Evolutionary conservation across 495 filamentous ascomycete species (phyloP), one percentile per base, ranked within the genome.

Genomic region (Wilcoxina mikolae): DNA sequence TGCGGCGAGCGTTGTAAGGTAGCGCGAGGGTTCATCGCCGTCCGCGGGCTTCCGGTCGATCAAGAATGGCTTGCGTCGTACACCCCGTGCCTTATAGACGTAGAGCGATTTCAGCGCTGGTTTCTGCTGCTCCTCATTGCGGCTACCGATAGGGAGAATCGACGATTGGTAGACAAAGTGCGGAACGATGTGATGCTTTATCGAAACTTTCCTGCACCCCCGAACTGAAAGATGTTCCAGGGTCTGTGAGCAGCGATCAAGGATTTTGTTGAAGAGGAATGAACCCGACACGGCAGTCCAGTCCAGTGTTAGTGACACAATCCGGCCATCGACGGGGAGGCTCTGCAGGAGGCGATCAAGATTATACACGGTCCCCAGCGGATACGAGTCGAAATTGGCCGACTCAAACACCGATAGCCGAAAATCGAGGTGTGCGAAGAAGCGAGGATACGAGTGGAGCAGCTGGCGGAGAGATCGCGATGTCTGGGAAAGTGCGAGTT

Each of bases 161-260:
- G 54, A 57, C 25, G 62, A 55, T 47, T 66, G 63, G 35, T 65
- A 65, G 20, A 66, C 63, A 38, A 66, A 64, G 24, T 66, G 65
- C 18, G 63, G 63, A 17, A 66, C 63, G 47, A 66, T 66, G 38
- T 66, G 63, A 7, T 66, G 63, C n/a, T 66, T 66, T 48, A 66
- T 66, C 25, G 62, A 65, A 23, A 66, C 63, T 23, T 66, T 66
- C 43, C 63, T 51, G 29, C 63, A 66, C 3, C 63, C 63, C 33
- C 63, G 61, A 29, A 66, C 63, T 4, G 58, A 62, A 45, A 66
- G 62, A 56, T 66, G 62, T 41, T 66, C 62, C 9, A 66, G 56
- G 4, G 63, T 65, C 27, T 56, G 56, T n/a, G 57, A 55, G 9
- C 63, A 66, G 17, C 54, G 66, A 41, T 62, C 59, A 56, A 66